Evolutionary conservation across 1,284 basidiomycete genomes (phyloP).

Genomic region (Cyathus olla): DNA sequence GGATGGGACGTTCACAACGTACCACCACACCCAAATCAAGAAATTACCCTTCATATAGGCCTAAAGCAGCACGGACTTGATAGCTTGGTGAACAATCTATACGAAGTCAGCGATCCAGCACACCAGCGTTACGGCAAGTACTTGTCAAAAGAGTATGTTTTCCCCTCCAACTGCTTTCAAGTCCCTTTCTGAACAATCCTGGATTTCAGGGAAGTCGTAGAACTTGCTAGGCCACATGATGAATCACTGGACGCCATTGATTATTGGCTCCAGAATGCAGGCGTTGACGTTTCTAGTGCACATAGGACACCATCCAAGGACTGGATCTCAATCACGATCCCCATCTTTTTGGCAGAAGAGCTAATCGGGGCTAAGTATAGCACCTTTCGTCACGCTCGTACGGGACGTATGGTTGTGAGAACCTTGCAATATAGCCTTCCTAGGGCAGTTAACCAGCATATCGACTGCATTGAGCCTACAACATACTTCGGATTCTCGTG

Average conservation of each 20-base stretch:
- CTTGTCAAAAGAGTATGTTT: background rate
- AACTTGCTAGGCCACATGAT: background rate
- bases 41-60: slow-evolving; percentile 60
- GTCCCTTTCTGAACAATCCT: background rate
- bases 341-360: background rate
- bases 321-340: background rate
- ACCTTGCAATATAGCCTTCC: background rate
- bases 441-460: background rate
- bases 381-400: background rate
- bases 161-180: background rate
- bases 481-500: background rate
- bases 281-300: background rate
- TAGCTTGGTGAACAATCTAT: slow-evolving; percentile 61
- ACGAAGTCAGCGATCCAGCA: slow-evolving; percentile 63
- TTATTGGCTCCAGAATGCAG: background rate
- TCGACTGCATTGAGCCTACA: background rate
- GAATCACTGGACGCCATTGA: background rate
- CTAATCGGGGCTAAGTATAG: background rate
- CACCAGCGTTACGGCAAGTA: slow-evolving; percentile 35
- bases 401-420: background rate
- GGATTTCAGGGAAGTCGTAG: background rate
- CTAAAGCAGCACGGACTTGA: slow-evolving; percentile 65
- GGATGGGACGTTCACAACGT: slow-evolving; percentile 51
- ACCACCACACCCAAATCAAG: slow-evolving; percentile 49
- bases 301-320: background rate